Evolutionary conservation across 1,284 basidiomycete species (phyloP).

Genomic region (Leucoagaricus sp.): DNA sequence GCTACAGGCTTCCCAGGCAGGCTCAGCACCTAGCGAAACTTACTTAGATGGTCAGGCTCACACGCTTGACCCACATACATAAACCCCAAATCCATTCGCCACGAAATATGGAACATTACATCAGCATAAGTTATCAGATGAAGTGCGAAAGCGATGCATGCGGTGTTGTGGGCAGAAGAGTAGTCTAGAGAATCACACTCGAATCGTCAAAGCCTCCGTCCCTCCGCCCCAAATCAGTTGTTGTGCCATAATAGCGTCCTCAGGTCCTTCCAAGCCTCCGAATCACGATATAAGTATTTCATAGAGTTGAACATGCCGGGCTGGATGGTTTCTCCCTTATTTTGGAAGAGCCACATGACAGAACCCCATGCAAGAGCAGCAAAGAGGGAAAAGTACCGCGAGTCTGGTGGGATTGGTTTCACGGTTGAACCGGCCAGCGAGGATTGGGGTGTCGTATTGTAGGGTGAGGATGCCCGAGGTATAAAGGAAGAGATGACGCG

Average conservation of each 20-base stretch:
- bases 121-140: conserved; percentile 12
- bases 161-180: not conserved
- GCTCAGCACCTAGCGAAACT: conserved; percentile 8
- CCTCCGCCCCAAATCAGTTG: conserved; percentile 42
- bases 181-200: not conserved
- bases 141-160: conserved; percentile 1
- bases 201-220: not conserved
- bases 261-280: conserved; percentile 71
- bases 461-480: conserved; percentile 62
- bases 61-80: conserved; percentile 5
- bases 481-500: conserved; percentile 88
- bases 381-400: conserved; percentile 83
- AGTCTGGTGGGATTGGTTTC: conserved; percentile 79
- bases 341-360: conserved; percentile 96
- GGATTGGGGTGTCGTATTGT: conserved; percentile 38
- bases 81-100: conserved; percentile 5
- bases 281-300: conserved; percentile 81
- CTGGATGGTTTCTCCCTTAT: conserved; percentile 86
- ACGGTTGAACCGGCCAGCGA: conserved; percentile 43
- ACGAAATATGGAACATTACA: not conserved
- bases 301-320: conserved; percentile 91
- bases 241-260: conserved; percentile 81
- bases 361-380: conserved; percentile 92
- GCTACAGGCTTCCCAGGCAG: conserved; percentile 41
- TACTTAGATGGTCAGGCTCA: not conserved